Evolutionary conservation across 768 basidiomycete genomes (phyloP), one percentile per base, ranked within the genome.

Genomic region (Daedalea quercina): DNA sequence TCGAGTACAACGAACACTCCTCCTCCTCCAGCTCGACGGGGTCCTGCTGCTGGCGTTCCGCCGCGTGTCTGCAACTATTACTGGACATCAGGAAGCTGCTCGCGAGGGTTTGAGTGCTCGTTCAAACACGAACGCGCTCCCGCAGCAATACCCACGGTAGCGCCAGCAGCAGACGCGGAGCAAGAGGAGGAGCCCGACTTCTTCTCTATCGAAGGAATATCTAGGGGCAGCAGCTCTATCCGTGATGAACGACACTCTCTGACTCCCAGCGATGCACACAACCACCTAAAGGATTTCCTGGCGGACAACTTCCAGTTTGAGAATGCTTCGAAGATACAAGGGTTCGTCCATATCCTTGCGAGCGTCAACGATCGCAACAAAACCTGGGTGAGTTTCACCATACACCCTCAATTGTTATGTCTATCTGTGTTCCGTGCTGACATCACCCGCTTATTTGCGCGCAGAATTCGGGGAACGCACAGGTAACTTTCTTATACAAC

Each of bases 151-250:
- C 17, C 15, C 31, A 34, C 33, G 22, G 48, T 3, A 13, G 15
- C 34, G 3, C 11, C 22, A 12, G 49, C 3, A 51, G 22, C 20
- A 19, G 2, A n/a, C n/a, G n/a, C n/a, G 20, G 9, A 41, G 44
- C 3, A 54, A 51, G 52, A 59, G 45, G 20, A 53, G 26, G 34
- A 24, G 49, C 26, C 49, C 47, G 44, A 49, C 19, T 37, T 49
- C 20, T 49, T 49, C 48, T 49, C 48, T 19, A 12, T 28, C 13
- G 48, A 49, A n/a, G 48, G 48, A 11, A n/a, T 49, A 12, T 33
- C 48, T 40, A 23, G 19, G n/a, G 11, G 22, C 25, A 49, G 40
- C 22, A 23, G 35, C 33, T 49, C 48, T 35, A 28, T 24, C 9
- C 48, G 48, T 3, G 48, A 49, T 22, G 48, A 49, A 3, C 48